Conservation (phyloP, 2,329 filamentous ascomycete species). For the Exophiala mesophila region DNA sequence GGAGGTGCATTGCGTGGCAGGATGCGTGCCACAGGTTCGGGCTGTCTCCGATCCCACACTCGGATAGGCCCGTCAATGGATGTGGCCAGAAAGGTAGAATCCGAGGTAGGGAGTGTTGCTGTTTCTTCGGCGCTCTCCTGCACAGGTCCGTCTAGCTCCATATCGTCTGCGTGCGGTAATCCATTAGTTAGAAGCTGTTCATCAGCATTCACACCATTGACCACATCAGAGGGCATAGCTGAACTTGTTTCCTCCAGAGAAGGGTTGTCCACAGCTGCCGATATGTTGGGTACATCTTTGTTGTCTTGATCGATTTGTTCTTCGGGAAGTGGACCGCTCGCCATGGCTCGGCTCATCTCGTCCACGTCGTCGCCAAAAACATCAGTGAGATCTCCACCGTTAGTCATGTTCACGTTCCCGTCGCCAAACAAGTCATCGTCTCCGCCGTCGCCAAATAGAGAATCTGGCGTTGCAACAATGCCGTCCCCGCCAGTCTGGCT, state of each 20-base stretch:
- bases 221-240: constrained; percentile 19
- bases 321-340: constrained; percentile 53
- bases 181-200: constrained; percentile 35
- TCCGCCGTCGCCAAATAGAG: constrained; percentile 70
- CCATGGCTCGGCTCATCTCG: constrained; percentile 72
- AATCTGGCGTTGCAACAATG: constrained; percentile 64
- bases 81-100: constrained; percentile 81
- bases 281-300: constrained; percentile 3
- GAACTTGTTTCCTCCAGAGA: constrained; percentile 3
- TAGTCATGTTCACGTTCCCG: constrained; percentile 52
- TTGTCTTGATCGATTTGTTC: constrained; percentile 31
- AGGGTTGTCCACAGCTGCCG: constrained; percentile 9
- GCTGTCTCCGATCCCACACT: constrained; percentile 56
- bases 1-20: constrained; percentile 72
- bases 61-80: constrained; percentile 47
- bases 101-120: constrained; percentile 47
- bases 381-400: constrained; percentile 50
- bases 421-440: constrained; percentile 87
- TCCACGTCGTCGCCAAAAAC: constrained; percentile 77
- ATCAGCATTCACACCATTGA: constrained; percentile 19
- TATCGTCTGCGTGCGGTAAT: constrained; percentile 39
- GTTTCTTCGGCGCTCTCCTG: constrained; percentile 50
- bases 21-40: constrained; percentile 73
- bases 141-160: constrained; percentile 29
- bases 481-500: constrained; percentile 47